A percentile compares a stretch with the other conserved stretches of the same genome.
These are phyloP conservation scores for Wickerhamiella qilinensis DNA, from an alignment of 805 yeast genomes.

Conservation along the genomic window DNA sequence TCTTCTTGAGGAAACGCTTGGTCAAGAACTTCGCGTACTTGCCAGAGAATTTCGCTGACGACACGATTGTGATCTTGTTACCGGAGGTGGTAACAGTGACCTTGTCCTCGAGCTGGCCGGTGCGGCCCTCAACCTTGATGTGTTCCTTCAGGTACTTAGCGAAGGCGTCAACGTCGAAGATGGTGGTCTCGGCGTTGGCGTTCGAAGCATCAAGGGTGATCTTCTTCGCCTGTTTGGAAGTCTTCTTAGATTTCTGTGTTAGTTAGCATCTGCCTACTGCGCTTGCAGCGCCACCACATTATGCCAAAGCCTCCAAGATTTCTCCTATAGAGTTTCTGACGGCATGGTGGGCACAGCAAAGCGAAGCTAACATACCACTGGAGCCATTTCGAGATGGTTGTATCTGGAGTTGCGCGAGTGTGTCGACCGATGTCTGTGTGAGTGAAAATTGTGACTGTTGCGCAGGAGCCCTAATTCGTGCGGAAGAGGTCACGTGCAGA, in stretches of 20 bases:
- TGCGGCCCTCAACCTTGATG: constrained; percentile 95
- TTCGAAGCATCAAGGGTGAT: constrained; percentile 92
- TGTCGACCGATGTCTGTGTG: not conserved
- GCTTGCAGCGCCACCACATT: constrained; percentile 18
- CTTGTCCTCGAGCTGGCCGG: constrained; percentile 94
- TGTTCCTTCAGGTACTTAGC: constrained; percentile 96
- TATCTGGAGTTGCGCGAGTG: not conserved
- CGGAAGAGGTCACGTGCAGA: too few species aligned
- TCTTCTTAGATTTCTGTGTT: constrained; percentile 32
- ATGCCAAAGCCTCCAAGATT: constrained; percentile 2
- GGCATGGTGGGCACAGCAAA: constrained; percentile 23
- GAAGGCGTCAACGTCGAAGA: constrained; percentile 95
- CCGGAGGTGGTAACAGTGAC: constrained; percentile 79
- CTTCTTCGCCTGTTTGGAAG: constrained; percentile 61
- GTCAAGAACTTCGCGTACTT: constrained; percentile 99
- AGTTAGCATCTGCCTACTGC: constrained; percentile 61
- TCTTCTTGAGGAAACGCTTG: constrained; percentile 99
- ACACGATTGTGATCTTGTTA: constrained; percentile 74
- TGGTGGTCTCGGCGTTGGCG: constrained; percentile 94
- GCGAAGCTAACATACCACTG: constrained; percentile 60
- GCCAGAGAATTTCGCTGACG: constrained; percentile 96
- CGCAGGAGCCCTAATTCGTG: constrained; percentile 5
- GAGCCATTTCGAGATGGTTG: constrained; percentile 46
- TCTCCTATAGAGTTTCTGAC: constrained; percentile 1
- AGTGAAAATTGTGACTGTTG: constrained; percentile 1